Conservation (phyloP, 2,329 filamentous ascomycete genomes). For the Chrysosporium keratinophilum region DNA sequence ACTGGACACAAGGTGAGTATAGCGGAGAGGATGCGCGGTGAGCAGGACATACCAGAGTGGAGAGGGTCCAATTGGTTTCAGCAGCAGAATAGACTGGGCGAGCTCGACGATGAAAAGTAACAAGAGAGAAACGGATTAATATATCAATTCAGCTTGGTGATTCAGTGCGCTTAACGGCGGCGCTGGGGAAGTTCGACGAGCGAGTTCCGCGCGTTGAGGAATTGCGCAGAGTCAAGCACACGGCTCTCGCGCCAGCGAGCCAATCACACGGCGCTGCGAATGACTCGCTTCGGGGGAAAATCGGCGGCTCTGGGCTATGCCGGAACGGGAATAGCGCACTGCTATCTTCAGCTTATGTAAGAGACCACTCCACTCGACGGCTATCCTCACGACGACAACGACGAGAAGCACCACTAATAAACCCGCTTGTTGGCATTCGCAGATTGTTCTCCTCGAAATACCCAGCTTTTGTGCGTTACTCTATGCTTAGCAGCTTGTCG, state of each 20-base stretch:
- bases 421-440: too few species aligned
- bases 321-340: background rate
- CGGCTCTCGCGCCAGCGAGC: background rate
- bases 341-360: background rate
- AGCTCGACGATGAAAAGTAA: too few species aligned
- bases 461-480: too few species aligned
- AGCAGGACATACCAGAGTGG: background rate
- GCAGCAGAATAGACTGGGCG: too few species aligned
- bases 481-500: too few species aligned
- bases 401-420: background rate
- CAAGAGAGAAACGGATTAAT: background rate
- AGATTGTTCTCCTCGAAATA: too few species aligned
- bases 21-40: background rate
- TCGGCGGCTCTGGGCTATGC: background rate
- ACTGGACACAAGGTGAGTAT: background rate
- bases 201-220: background rate
- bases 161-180: constrained; percentile 11
- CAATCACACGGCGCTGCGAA: constrained; percentile 1
- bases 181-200: background rate
- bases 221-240: background rate
- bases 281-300: constrained; percentile 10
- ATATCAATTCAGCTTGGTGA: background rate
- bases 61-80: background rate
- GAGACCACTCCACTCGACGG: background rate
- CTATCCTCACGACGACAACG: background rate